Percentiles rank a stretch among this genome's conserved stretches.
Evolutionary conservation across 2,329 filamentous ascomycete genomes (phyloP).

Genomic region (Colletotrichum chrysophilum): DNA sequence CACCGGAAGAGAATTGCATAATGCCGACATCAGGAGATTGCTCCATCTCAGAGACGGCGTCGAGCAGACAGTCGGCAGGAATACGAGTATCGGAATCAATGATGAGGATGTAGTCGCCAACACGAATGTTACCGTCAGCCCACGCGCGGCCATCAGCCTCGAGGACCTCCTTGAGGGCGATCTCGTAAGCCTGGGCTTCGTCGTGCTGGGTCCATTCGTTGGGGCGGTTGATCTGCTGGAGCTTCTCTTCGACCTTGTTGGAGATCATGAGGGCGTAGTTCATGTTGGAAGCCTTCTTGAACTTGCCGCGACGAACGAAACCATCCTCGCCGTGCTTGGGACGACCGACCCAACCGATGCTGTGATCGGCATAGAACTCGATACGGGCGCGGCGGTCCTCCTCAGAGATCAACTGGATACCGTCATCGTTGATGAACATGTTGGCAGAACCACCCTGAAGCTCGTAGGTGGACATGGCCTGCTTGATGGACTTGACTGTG

Average conservation of each 20-base stretch:
- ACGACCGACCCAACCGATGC: slow-evolving; percentile 72
- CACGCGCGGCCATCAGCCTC: slow-evolving; percentile 73
- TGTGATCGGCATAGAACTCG: slow-evolving; percentile 72
- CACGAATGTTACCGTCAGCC: slow-evolving; percentile 85
- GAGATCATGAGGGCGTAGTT: slow-evolving; percentile 73
- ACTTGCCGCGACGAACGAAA: slow-evolving; percentile 68
- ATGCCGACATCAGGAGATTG: slow-evolving; percentile 80
- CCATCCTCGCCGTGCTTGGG: slow-evolving; percentile 68
- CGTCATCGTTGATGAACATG: slow-evolving; percentile 79
- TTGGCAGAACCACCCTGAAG: slow-evolving; percentile 80
- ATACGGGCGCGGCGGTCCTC: slow-evolving; percentile 68
- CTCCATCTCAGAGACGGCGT: slow-evolving; percentile 84
- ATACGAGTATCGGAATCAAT: slow-evolving; percentile 84
- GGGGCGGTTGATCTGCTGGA: slow-evolving; percentile 60
- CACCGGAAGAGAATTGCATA: slow-evolving; percentile 78
- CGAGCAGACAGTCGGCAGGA: slow-evolving; percentile 76
- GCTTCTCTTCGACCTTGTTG: slow-evolving; percentile 73
- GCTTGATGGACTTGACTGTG: slow-evolving; percentile 79
- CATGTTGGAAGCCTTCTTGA: slow-evolving; percentile 77
- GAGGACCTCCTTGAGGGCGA: slow-evolving; percentile 69
- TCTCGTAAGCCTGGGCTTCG: slow-evolving; percentile 70
- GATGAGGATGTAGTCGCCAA: slow-evolving; percentile 83
- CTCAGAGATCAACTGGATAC: slow-evolving; percentile 70
- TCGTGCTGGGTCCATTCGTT: slow-evolving; percentile 71
- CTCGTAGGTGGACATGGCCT: slow-evolving; percentile 79